Evolutionary conservation across 345 rosid genomes (phyloP).

Genomic region (Ricinus communis): DNA sequence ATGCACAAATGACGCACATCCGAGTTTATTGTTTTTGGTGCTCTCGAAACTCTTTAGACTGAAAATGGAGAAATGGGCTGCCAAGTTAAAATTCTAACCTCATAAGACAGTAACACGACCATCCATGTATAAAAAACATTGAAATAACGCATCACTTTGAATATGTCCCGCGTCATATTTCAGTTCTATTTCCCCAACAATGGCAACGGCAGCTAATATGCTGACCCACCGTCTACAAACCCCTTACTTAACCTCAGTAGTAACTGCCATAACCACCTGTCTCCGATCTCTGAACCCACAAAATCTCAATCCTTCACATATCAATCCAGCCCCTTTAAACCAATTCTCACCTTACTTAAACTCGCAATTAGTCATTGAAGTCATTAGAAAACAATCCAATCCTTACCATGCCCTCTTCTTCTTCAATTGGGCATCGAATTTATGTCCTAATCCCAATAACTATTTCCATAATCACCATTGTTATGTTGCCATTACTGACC

Average conservation of each 20-base stretch:
- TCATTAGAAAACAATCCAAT: constrained; percentile 28
- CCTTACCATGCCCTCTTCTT: constrained; percentile 40
- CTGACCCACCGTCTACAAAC: neutral
- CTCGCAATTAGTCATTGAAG: constrained; percentile 28
- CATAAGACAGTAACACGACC: too few relatives aligned
- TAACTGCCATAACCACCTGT: constrained; percentile 24
- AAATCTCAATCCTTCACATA: constrained; percentile 9
- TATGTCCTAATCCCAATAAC: constrained; percentile 27
- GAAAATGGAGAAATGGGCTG: too few relatives aligned
- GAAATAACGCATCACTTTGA: too few relatives aligned
- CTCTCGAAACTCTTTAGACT: too few relatives aligned
- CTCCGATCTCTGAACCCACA: constrained; percentile 29
- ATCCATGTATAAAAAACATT: too few relatives aligned
- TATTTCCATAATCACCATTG: constrained; percentile 29
- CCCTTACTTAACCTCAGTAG: constrained; percentile 6
- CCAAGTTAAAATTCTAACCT: too few relatives aligned
- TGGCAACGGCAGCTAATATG: neutral
- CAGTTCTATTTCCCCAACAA: neutral
- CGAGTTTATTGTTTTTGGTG: too few relatives aligned
- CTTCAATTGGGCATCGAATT: constrained; percentile 40
- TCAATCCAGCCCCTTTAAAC: constrained; percentile 20
- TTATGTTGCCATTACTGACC: constrained; percentile 35
- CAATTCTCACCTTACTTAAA: constrained; percentile 26
- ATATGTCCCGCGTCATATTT: too few relatives aligned
- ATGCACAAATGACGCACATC: too few relatives aligned